Evolutionary conservation across 345 rosid species (phyloP).

Genomic region (Clausena lansium): DNA sequence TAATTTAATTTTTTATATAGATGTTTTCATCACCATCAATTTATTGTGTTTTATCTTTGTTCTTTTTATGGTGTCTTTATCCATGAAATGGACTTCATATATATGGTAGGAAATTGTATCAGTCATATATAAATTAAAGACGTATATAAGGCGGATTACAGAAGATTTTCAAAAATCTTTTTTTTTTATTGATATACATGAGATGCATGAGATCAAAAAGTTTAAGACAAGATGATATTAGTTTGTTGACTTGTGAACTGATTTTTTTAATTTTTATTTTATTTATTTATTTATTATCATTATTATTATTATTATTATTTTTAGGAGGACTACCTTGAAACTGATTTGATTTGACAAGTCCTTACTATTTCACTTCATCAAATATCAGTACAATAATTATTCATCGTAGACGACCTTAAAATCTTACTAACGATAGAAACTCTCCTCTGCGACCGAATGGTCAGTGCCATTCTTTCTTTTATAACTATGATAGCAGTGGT

Average conservation of each 20-base stretch:
- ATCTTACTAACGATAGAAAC: too few relatives aligned
- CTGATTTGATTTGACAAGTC: neutral
- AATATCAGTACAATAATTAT: neutral
- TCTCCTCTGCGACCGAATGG: too few relatives aligned
- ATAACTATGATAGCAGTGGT: too few relatives aligned
- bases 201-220: neutral
- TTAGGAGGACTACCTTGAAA: too few relatives aligned
- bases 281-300: too few relatives aligned
- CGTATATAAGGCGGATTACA: neutral
- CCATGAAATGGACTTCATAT: conserved; percentile 22
- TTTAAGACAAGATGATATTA: neutral
- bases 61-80: conserved; percentile 17
- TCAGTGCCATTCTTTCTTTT: too few relatives aligned
- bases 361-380: neutral
- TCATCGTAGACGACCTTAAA: too few relatives aligned
- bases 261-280: too few relatives aligned
- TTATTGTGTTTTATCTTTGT: neutral
- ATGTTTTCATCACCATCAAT: neutral
- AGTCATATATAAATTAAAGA: neutral
- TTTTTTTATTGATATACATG: neutral
- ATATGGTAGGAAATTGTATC: neutral
- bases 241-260: neutral
- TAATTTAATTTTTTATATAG: neutral
- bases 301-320: too few relatives aligned
- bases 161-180: neutral